These are phyloP conservation scores for Ustilago vetiveriae DNA, from an alignment of 1,284 basidiomycete genomes.

Conservation along the genomic window DNA sequence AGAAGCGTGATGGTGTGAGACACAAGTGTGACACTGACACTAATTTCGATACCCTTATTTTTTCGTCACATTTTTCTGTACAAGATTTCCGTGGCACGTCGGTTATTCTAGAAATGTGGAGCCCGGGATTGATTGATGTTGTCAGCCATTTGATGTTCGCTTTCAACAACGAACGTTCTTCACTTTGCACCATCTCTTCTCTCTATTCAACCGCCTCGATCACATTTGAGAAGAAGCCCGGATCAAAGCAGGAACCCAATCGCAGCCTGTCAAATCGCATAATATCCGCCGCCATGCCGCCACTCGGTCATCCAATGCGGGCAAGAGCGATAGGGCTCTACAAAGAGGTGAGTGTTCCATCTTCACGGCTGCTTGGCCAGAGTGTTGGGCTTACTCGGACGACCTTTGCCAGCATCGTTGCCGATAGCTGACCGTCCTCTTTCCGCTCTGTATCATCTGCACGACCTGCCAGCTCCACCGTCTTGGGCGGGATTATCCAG, in stretches of 20 bases:
- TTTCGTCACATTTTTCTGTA: background rate
- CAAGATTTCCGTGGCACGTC: background rate
- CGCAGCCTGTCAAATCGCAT: background rate
- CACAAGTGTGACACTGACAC: background rate
- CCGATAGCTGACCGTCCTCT: too few species aligned
- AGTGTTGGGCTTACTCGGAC: too few species aligned
- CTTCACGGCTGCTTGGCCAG: background rate
- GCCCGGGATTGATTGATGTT: background rate
- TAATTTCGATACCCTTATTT: background rate
- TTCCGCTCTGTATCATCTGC: too few species aligned
- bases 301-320: conserved; percentile 60
- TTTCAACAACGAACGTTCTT: background rate
- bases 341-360: conserved; percentile 50
- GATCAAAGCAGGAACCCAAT: background rate
- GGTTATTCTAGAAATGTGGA: background rate
- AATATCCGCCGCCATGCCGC: conserved; percentile 48
- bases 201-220: too few species aligned
- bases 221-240: too few species aligned
- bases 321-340: conserved; percentile 62
- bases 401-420: too few species aligned
- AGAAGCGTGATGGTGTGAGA: background rate
- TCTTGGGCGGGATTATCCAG: conserved; percentile 64
- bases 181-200: too few species aligned
- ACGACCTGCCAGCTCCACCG: conserved; percentile 65
- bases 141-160: background rate